Conservation (phyloP, 164 flowering plant genomes). For the Piper longum region DNA sequence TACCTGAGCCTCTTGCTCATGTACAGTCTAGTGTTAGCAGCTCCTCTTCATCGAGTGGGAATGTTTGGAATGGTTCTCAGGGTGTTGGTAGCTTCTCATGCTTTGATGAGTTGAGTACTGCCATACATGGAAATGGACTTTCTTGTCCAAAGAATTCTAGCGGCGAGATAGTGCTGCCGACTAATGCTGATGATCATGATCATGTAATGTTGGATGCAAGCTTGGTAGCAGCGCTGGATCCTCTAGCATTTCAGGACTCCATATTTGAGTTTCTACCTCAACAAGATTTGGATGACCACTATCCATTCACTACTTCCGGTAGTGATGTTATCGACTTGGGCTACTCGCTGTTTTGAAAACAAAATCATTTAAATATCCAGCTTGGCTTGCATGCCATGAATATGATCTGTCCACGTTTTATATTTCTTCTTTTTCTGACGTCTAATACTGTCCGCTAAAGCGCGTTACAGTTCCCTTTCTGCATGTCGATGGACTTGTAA, state of each 20-base stretch:
- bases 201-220: slow-evolving; percentile 35
- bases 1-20: slow-evolving; percentile 4
- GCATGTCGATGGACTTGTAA: too few species aligned
- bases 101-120: slow-evolving; percentile 15
- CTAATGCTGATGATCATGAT: slow-evolving; percentile 17
- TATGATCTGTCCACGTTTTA: neutral
- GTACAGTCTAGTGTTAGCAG: slow-evolving; percentile 8
- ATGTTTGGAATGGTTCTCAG: neutral
- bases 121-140: slow-evolving; percentile 10
- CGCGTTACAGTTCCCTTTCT: neutral
- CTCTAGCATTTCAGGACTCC: slow-evolving; percentile 13
- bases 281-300: slow-evolving; percentile 13
- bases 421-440: neutral
- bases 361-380: neutral
- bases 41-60: slow-evolving; percentile 3
- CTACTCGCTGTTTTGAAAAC: slow-evolving; percentile 26
- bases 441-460: neutral
- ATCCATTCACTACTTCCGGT: slow-evolving; percentile 19
- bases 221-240: slow-evolving; percentile 36
- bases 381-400: neutral
- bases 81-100: slow-evolving; percentile 5
- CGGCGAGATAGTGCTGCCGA: slow-evolving; percentile 19
- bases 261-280: slow-evolving; percentile 17
- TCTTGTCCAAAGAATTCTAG: slow-evolving; percentile 19
- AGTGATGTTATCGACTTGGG: slow-evolving; percentile 31